Conservation (phyloP, 2,329 filamentous ascomycete genomes). For the Apiospora marii region DNA sequence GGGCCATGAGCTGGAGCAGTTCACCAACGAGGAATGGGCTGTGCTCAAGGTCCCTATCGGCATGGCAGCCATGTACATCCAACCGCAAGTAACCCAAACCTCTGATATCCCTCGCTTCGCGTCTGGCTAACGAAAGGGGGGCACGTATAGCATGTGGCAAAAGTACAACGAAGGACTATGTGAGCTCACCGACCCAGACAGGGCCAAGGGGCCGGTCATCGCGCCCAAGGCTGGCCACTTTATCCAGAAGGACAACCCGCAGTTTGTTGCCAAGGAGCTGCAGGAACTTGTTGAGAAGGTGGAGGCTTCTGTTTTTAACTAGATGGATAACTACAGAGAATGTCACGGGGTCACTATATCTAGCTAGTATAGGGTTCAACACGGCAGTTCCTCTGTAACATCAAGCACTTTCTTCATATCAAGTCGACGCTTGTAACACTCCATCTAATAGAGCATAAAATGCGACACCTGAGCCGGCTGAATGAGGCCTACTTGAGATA, state of each 20-base stretch:
- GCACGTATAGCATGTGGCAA: slow-evolving; percentile 51
- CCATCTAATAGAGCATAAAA: too few species aligned
- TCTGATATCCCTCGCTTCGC: not conserved
- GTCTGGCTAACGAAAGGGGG: slow-evolving; percentile 26
- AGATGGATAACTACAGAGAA: too few species aligned
- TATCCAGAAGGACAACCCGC: slow-evolving; percentile 61
- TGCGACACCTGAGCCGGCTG: too few species aligned
- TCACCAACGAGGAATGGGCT: slow-evolving; percentile 53
- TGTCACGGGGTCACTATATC: not conserved
- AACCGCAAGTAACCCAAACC: slow-evolving; percentile 45
- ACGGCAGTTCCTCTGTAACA: too few species aligned
- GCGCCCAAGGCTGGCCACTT: slow-evolving; percentile 61
- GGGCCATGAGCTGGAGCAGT: slow-evolving; percentile 60
- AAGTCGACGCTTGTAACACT: too few species aligned
- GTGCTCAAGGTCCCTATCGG: slow-evolving; percentile 38
- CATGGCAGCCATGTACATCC: slow-evolving; percentile 58
- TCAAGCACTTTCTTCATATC: too few species aligned
- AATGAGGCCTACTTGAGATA: too few species aligned
- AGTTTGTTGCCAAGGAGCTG: slow-evolving; percentile 46
- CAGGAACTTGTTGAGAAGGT: not conserved
- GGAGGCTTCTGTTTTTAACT: not conserved
- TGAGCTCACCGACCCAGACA: slow-evolving; percentile 50
- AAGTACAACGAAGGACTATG: slow-evolving; percentile 60
- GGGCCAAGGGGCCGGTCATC: slow-evolving; percentile 48
- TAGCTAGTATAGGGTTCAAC: not conserved